Evolutionary conservation across 495 filamentous ascomycete species (phyloP), one percentile per base, ranked within the genome.

Genomic region (Penicillium goetzii): DNA sequence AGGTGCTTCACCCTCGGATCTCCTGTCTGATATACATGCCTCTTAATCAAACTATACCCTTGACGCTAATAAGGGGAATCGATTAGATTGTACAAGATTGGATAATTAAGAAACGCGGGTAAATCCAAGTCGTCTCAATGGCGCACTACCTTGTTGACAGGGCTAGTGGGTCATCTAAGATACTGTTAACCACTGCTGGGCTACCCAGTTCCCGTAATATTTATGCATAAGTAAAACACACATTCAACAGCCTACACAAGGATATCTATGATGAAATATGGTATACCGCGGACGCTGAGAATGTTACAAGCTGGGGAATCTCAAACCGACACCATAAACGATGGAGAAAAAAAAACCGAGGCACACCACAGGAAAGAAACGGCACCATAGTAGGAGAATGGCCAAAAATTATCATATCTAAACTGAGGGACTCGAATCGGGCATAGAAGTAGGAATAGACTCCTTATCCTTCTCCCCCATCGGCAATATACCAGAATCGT

Each of bases 401-500:
- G 19, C 23, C 34, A 34, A 12, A 38, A 19, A 45, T 2, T 21
- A 15, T 54, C 50, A 32, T 43, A 14, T 64, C 50, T 64, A 64
- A 28, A 32, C 38, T 61, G 58, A 49, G 52, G 41, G 56, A 62
- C 34, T 66, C 52, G 63, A 28, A 56, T 62, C 55, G 38, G 61
- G 55, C 54, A 65, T 59, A 64, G 71, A 60, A 28, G 60, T 55
- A 34, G 63, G 66, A 58, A 60, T 62, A 60, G 36, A 21, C 28
- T 75, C 72, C 56, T 70, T 75, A 25, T 69, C 65, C 49, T 63
- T 70, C 43, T 67, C 68, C 10, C 62, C 66, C 67, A 69, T 65
- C 3, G 67, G 61, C 36, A 67, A 23, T 15, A 70, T 52, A 3
- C 65, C 70, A 32, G 73, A 78, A 51, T 79, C 78, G 28, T 79